These are phyloP conservation scores for Penicillium sp. DNA, from an alignment of 2,329 filamentous ascomycete species.

Conservation along the genomic window DNA sequence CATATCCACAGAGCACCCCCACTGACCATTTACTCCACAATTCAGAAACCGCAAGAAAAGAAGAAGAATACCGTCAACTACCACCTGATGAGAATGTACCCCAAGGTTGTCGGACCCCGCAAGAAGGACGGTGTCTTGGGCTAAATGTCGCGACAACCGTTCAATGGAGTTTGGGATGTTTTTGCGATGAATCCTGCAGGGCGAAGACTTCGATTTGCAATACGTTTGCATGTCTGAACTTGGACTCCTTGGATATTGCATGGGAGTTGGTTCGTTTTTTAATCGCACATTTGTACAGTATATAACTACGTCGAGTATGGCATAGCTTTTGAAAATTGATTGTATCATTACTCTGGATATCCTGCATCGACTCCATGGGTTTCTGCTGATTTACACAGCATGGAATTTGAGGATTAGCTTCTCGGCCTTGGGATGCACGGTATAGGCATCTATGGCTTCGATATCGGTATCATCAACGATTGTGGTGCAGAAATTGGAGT, in stretches of 20 bases:
- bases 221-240: background rate
- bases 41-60: constrained; percentile 55
- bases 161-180: constrained; percentile 21
- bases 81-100: constrained; percentile 77
- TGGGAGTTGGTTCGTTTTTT: constrained; percentile 21
- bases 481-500: constrained; percentile 64
- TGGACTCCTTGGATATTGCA: background rate
- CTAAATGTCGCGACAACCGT: constrained; percentile 19
- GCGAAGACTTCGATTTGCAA: background rate
- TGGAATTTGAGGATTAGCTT: constrained; percentile 61
- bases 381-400: constrained; percentile 11
- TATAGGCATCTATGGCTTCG: constrained; percentile 66
- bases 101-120: constrained; percentile 70
- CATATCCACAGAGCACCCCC: background rate
- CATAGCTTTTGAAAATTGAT: constrained; percentile 20
- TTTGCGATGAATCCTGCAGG: constrained; percentile 8
- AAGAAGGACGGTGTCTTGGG: constrained; percentile 57
- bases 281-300: constrained; percentile 29
- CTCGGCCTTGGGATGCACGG: constrained; percentile 59
- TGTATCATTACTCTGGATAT: constrained; percentile 14
- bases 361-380: background rate
- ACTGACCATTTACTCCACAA: constrained; percentile 10
- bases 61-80: constrained; percentile 87
- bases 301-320: constrained; percentile 22
- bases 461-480: constrained; percentile 65